phyloP scores from a whole-genome alignment of 2,329 filamentous ascomycete species.

The Penicillium verrucosum region DNA sequence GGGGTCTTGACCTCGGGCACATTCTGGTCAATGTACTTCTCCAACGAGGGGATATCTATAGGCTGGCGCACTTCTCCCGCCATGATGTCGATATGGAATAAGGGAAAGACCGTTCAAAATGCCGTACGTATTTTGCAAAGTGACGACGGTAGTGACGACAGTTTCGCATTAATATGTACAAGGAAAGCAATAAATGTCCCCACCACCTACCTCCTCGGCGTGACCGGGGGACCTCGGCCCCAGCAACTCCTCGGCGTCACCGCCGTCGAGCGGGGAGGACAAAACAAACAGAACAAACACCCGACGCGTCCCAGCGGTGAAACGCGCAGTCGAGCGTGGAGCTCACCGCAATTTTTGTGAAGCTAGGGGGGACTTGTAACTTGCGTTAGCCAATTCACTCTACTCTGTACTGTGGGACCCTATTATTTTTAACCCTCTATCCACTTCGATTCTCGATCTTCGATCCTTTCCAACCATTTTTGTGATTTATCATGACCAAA shows the following conservation, averaged over 20 bases:
- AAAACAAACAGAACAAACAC: conserved; percentile 20
- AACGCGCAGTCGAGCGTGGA: conserved; percentile 17
- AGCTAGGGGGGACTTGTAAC: conserved; percentile 5
- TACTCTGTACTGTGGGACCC: background rate
- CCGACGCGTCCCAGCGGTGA: conserved; percentile 24
- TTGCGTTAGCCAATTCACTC: background rate
- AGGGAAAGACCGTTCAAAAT: background rate
- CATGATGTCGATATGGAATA: conserved; percentile 50
- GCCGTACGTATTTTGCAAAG: background rate
- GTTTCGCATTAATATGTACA: background rate
- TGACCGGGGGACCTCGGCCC: conserved; percentile 11
- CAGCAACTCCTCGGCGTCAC: conserved; percentile 9
- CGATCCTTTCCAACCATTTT: background rate
- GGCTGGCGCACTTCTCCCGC: conserved; percentile 86
- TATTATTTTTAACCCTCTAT: background rate
- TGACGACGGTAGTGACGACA: background rate
- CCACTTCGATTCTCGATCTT: background rate
- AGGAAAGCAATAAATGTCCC: background rate
- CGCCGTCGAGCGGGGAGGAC: conserved; percentile 1
- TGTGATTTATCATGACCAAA: conserved; percentile 40
- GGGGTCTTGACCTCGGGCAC: conserved; percentile 83
- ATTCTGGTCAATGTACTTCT: conserved; percentile 71
- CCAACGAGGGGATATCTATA: conserved; percentile 76
- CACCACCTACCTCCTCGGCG: background rate
- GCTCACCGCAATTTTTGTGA: conserved; percentile 23